A percentile compares a stretch with the other conserved stretches of the same genome.
These are phyloP conservation scores for Aegilops tauschii DNA, from an alignment of 176 grass and related monocot species.

Conservation along the genomic window DNA sequence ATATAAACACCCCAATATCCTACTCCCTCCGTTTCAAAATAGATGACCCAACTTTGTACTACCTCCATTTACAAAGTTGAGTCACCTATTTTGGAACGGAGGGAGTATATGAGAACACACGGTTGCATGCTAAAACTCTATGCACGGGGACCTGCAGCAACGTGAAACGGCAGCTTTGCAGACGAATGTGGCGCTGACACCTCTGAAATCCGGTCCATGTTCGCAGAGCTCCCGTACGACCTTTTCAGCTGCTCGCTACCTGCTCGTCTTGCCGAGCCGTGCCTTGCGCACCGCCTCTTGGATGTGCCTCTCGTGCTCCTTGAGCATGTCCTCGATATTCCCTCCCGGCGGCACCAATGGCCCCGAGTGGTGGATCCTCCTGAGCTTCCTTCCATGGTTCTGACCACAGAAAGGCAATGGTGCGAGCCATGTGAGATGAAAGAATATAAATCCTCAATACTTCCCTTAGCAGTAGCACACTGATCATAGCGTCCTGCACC, in stretches of 20 bases:
- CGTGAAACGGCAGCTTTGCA: slow-evolving; percentile 22
- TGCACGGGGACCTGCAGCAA: background rate
- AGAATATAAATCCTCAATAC: background rate
- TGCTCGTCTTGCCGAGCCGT: slow-evolving; percentile 46
- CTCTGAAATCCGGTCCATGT: background rate
- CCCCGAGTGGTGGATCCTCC: slow-evolving; percentile 85
- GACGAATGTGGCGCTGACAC: background rate
- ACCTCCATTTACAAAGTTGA: no score
- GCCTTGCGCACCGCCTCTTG: slow-evolving; percentile 88
- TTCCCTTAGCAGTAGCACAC: background rate
- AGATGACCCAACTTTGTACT: no score
- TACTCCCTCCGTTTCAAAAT: no score
- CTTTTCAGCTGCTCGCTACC: slow-evolving; percentile 13
- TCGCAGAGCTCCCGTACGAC: background rate
- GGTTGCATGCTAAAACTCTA: slow-evolving; percentile 11
- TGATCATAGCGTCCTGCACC: slow-evolving; percentile 44
- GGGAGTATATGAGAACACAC: no score
- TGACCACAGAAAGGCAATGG: slow-evolving; percentile 29
- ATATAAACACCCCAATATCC: background rate
- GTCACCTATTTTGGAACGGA: no score
- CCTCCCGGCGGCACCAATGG: slow-evolving; percentile 71
- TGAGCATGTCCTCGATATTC: slow-evolving; percentile 88
- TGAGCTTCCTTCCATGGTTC: slow-evolving; percentile 51
- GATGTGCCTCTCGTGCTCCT: slow-evolving; percentile 79
- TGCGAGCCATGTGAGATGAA: slow-evolving; percentile 16